Conservation (phyloP, 2,329 filamentous ascomycete genomes). For the Fusarium palustre region DNA sequence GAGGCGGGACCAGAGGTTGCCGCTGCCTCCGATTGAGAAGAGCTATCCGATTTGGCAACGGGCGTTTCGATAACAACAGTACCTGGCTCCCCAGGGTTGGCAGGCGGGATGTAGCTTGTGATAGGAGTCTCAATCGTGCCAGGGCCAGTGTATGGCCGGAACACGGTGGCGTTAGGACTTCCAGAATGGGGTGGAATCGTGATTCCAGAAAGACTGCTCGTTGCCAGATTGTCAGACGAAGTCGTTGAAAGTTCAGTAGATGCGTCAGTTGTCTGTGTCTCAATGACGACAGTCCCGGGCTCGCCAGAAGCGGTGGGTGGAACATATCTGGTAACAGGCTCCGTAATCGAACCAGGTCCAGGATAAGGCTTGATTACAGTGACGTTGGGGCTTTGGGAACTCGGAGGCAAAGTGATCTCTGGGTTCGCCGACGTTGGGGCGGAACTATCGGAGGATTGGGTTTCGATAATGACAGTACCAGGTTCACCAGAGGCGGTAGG, state of each 20-base stretch:
- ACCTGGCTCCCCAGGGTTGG: background rate
- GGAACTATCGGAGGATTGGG: background rate
- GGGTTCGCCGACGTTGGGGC: background rate
- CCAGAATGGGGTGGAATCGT: constrained; percentile 8
- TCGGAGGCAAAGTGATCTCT: constrained; percentile 15
- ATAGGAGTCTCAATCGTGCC: constrained; percentile 1
- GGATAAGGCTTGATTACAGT: constrained; percentile 16
- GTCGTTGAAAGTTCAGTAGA: background rate
- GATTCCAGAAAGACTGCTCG: background rate
- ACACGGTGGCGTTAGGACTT: constrained; percentile 1
- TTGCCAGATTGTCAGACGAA: background rate
- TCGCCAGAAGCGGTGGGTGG: constrained; percentile 13
- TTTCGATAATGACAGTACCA: constrained; percentile 21
- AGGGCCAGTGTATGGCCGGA: constrained; percentile 2
- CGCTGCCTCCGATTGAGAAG: background rate
- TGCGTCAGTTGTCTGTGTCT: constrained; percentile 5
- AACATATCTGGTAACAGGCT: constrained; percentile 17
- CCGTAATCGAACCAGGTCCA: constrained; percentile 16
- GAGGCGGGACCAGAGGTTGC: constrained; percentile 5
- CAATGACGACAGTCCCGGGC: constrained; percentile 21
- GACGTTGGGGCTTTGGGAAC: constrained; percentile 7
- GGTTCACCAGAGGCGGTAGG: constrained; percentile 11
- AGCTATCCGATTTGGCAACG: background rate
- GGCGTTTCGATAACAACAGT: constrained; percentile 19
- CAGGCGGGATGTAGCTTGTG: background rate